phyloP scores from a whole-genome alignment of 1,284 basidiomycete species.

The Marasmius fiardii region DNA sequence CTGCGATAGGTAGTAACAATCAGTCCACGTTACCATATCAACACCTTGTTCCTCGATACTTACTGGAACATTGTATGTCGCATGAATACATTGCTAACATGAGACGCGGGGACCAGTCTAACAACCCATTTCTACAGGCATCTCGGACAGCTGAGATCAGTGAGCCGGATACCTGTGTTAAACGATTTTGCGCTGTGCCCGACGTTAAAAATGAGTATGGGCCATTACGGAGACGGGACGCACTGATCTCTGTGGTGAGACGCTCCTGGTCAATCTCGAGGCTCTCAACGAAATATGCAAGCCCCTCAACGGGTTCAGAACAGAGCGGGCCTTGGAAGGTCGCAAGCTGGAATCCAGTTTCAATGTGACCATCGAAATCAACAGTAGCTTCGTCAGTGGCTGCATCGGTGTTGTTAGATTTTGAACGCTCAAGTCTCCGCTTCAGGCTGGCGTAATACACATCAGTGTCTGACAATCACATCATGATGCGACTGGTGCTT shows the following conservation, averaged over 20 bases:
- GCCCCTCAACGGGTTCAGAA: slow-evolving; percentile 91
- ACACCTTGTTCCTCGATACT: slow-evolving; percentile 27
- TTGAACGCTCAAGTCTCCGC: slow-evolving; percentile 40
- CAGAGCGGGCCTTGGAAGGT: slow-evolving; percentile 94
- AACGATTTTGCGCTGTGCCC: slow-evolving; percentile 54
- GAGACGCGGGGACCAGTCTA: slow-evolving; percentile 97
- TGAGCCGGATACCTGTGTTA: slow-evolving; percentile 83
- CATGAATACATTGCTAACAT: slow-evolving; percentile 99
- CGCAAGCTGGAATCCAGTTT: slow-evolving; percentile 94
- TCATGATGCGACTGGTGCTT: slow-evolving; percentile 27
- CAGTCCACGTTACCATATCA: not conserved
- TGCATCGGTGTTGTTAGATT: slow-evolving; percentile 28
- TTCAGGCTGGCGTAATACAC: slow-evolving; percentile 39
- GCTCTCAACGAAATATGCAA: slow-evolving; percentile 88
- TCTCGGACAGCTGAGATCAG: slow-evolving; percentile 89
- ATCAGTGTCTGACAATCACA: slow-evolving; percentile 15
- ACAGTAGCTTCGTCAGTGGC: slow-evolving; percentile 31
- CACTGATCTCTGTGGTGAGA: slow-evolving; percentile 64
- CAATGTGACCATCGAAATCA: slow-evolving; percentile 82
- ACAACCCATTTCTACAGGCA: slow-evolving; percentile 81
- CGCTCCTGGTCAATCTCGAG: slow-evolving; percentile 63
- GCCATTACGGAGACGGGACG: slow-evolving; percentile 21
- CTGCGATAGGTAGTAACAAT: slow-evolving; percentile 36
- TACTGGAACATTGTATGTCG: slow-evolving; percentile 97
- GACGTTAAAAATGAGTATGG: slow-evolving; percentile 9